phyloP scores from a whole-genome alignment of 2,329 filamentous ascomycete genomes.

The Juglanconis juglandina region DNA sequence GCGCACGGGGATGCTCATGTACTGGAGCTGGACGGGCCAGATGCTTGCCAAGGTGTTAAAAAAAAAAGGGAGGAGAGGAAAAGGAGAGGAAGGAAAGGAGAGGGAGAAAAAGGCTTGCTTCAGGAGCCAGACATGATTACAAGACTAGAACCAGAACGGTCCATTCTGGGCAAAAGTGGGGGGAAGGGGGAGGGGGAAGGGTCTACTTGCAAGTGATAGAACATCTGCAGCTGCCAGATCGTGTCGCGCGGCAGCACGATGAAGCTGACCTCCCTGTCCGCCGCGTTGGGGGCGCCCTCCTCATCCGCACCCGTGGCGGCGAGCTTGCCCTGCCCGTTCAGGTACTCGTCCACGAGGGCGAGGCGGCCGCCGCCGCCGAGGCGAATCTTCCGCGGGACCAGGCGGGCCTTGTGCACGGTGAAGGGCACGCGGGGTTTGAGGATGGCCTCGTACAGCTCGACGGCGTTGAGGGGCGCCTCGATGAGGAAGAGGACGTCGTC shows the following conservation, averaged over 20 bases:
- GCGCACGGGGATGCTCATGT: slow-evolving; percentile 3
- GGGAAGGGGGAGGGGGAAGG: neutral
- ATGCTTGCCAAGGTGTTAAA: neutral
- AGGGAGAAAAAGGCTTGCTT: neutral
- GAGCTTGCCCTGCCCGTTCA: slow-evolving; percentile 6
- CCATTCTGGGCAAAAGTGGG: no score
- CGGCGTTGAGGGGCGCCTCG: slow-evolving; percentile 10
- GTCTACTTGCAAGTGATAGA: neutral
- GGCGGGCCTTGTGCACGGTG: slow-evolving; percentile 3
- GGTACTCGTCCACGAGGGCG: slow-evolving; percentile 7
- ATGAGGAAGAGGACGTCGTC: slow-evolving; percentile 10
- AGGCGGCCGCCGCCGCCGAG: neutral
- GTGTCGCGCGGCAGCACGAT: slow-evolving; percentile 5
- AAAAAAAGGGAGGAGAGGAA: neutral
- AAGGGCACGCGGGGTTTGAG: slow-evolving; percentile 8
- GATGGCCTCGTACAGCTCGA: slow-evolving; percentile 10
- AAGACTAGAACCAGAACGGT: no score
- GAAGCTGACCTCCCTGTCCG: slow-evolving; percentile 7
- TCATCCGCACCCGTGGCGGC: neutral
- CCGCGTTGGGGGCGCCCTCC: neutral
- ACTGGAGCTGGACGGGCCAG: slow-evolving; percentile 11
- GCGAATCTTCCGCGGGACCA: slow-evolving; percentile 7
- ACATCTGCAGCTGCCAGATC: slow-evolving; percentile 11
- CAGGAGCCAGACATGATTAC: no score
- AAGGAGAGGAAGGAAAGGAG: neutral